Conservation (phyloP, 1,284 basidiomycete genomes). For the Naganishia liquefaciens region DNA sequence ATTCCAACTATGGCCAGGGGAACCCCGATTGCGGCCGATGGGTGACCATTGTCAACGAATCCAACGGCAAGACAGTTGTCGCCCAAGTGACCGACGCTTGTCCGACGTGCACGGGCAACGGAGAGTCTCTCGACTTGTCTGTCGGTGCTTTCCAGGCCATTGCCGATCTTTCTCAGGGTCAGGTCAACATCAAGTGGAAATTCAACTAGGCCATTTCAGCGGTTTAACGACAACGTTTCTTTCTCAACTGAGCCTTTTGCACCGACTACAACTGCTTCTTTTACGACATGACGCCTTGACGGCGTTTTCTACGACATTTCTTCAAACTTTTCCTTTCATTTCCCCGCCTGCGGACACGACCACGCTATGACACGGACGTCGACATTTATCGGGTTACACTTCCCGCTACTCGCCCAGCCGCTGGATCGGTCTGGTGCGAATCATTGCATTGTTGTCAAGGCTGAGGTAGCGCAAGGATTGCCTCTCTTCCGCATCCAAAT, state of each 20-base stretch:
- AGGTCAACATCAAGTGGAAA: constrained; percentile 63
- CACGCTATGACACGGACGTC: constrained; percentile 5
- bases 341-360: not conserved
- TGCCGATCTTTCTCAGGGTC: constrained; percentile 61
- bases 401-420: not conserved
- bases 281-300: constrained; percentile 15
- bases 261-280: not conserved
- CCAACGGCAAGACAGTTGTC: constrained; percentile 62
- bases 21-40: constrained; percentile 64
- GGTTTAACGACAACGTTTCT: not conserved
- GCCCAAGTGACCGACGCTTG: constrained; percentile 76
- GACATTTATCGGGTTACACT: not conserved
- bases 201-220: constrained; percentile 45
- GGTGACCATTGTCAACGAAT: constrained; percentile 64
- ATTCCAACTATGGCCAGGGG: constrained; percentile 35
- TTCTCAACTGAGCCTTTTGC: not conserved
- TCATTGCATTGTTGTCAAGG: not conserved
- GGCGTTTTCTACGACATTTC: constrained; percentile 4
- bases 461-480: not conserved
- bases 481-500: not conserved
- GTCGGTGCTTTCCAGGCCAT: constrained; percentile 68
- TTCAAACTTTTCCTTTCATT: not conserved
- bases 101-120: constrained; percentile 66
- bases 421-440: no score
- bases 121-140: constrained; percentile 72